These are phyloP conservation scores for Nitzschia inconspicua DNA, from an alignment of 108 stramenopile genomes.

Conservation along the genomic window DNA sequence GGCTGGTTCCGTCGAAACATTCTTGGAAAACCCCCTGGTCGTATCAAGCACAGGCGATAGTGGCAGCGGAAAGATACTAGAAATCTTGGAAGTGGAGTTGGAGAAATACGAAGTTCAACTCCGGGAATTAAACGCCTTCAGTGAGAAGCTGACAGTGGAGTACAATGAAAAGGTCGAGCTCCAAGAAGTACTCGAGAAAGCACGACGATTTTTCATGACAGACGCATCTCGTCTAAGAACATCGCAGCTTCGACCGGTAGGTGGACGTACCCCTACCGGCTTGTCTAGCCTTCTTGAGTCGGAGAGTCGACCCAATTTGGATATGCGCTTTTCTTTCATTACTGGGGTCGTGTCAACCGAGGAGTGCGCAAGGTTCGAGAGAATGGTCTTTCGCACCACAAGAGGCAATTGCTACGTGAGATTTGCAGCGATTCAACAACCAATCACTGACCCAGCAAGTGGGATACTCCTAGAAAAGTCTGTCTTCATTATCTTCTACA, in stretches of 20 bases:
- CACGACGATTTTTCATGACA: slow-evolving; percentile 87
- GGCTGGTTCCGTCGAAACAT: slow-evolving; percentile 64
- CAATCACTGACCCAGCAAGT: slow-evolving; percentile 84
- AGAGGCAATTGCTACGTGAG: slow-evolving; percentile 96
- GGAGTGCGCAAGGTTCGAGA: slow-evolving; percentile 91
- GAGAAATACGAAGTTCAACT: slow-evolving; percentile 92
- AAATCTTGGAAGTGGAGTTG: slow-evolving; percentile 85
- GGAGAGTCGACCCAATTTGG: slow-evolving; percentile 67
- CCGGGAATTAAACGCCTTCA: slow-evolving; percentile 89
- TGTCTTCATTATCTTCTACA: slow-evolving; percentile 98
- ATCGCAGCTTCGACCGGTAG: slow-evolving; percentile 40
- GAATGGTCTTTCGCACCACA: slow-evolving; percentile 96
- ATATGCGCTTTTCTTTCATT: slow-evolving; percentile 94
- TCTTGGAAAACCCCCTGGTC: slow-evolving; percentile 35
- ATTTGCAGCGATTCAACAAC: slow-evolving; percentile 92
- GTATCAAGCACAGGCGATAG: slow-evolving; percentile 31
- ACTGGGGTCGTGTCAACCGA: slow-evolving; percentile 92
- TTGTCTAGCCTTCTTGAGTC: slow-evolving; percentile 22
- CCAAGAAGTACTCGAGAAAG: slow-evolving; percentile 94
- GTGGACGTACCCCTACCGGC: slow-evolving; percentile 39
- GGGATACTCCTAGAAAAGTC: slow-evolving; percentile 83
- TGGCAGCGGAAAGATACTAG: slow-evolving; percentile 75
- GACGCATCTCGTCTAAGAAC: slow-evolving; percentile 87
- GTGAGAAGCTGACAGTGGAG: slow-evolving; percentile 91
- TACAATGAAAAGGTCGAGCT: slow-evolving; percentile 98